phyloP scores from a whole-genome alignment of 2,329 filamentous ascomycete species.

The Cryphonectria japonica region DNA sequence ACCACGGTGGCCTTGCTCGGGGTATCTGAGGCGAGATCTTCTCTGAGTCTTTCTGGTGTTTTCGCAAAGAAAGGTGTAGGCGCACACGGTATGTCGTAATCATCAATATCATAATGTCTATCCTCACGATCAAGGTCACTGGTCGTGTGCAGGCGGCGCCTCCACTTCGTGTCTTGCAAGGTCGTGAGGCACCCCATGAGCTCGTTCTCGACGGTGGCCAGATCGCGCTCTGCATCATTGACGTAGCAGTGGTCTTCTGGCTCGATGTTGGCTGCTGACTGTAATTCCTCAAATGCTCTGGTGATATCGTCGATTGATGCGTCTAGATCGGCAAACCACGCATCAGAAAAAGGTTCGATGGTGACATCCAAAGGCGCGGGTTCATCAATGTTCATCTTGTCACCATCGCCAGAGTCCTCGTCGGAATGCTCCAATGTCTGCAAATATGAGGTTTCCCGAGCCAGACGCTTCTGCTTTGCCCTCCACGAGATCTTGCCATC shows the following conservation, averaged over 20 bases:
- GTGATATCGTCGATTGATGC: slow-evolving; percentile 22
- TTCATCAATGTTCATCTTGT: slow-evolving; percentile 12
- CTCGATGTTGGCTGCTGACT: neutral
- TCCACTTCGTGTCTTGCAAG: slow-evolving; percentile 2
- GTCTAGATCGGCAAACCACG: slow-evolving; percentile 25
- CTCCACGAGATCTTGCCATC: slow-evolving; percentile 25
- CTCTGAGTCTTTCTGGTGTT: neutral
- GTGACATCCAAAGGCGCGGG: neutral
- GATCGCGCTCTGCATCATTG: slow-evolving; percentile 9
- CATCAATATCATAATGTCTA: neutral
- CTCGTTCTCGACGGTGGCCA: slow-evolving; percentile 14
- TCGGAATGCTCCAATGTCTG: neutral
- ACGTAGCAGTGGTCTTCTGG: slow-evolving; percentile 15
- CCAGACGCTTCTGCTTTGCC: slow-evolving; percentile 20
- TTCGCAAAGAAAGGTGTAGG: slow-evolving; percentile 6
- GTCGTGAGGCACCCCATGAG: slow-evolving; percentile 13
- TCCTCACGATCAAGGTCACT: neutral
- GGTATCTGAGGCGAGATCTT: neutral
- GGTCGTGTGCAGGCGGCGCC: neutral
- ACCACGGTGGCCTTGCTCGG: neutral
- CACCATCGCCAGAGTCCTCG: neutral
- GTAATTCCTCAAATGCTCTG: slow-evolving; percentile 24
- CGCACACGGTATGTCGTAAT: neutral
- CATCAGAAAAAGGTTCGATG: slow-evolving; percentile 16
- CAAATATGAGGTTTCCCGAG: slow-evolving; percentile 1